phyloP scores from a whole-genome alignment of 169 alveolate species.

The Plasmodium knowlesi region DNA sequence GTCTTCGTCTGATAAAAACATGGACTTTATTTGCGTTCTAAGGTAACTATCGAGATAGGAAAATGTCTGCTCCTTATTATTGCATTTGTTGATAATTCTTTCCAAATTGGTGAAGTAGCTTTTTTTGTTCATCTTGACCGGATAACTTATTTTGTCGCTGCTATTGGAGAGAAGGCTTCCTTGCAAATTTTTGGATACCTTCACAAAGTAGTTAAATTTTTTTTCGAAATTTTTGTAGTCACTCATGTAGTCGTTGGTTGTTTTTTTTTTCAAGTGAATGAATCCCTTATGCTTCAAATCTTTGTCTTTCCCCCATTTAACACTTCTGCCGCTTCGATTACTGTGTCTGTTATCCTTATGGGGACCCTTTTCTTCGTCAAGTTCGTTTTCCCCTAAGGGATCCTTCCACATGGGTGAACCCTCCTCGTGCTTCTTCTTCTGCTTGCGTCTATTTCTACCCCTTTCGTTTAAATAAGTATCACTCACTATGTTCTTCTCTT shows the following conservation, averaged over 20 bases:
- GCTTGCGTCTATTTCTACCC: background rate
- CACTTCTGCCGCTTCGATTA: background rate
- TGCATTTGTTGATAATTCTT: slow-evolving; percentile 43
- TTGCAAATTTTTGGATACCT: slow-evolving; percentile 21
- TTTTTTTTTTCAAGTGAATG: slow-evolving; percentile 16
- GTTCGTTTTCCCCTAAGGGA: background rate
- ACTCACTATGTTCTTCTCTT: slow-evolving; percentile 12
- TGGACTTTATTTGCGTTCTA: slow-evolving; percentile 21
- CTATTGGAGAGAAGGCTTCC: slow-evolving; percentile 39
- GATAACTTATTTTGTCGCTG: slow-evolving; percentile 34
- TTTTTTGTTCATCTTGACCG: slow-evolving; percentile 24
- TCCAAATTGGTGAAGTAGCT: slow-evolving; percentile 37
- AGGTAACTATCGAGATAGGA: slow-evolving; percentile 30
- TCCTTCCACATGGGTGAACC: background rate
- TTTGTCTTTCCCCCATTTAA: background rate
- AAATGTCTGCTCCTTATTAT: slow-evolving; percentile 38
- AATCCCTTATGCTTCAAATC: background rate
- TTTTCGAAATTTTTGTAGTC: slow-evolving; percentile 64
- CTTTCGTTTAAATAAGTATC: slow-evolving; percentile 5
- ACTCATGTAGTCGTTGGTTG: slow-evolving; percentile 28
- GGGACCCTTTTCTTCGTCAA: background rate
- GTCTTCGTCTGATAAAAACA: slow-evolving; percentile 32
- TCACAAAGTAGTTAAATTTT: slow-evolving; percentile 62
- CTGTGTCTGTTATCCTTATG: background rate
- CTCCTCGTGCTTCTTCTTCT: slow-evolving; percentile 11